Conservation (phyloP, 345 rosid genomes). For the Ceriops tagal region DNA sequence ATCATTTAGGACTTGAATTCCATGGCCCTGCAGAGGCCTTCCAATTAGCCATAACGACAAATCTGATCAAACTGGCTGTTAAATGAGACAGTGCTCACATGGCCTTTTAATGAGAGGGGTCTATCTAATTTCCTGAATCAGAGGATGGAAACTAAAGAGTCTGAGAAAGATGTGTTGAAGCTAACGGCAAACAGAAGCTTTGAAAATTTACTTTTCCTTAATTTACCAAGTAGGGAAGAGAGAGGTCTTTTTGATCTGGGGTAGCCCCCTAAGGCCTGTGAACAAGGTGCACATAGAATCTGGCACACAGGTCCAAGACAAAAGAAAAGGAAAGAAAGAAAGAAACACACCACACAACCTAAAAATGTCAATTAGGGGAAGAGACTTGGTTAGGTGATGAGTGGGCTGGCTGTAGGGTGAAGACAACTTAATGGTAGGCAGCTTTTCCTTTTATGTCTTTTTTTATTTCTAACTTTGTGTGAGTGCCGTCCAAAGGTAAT, state of each 20-base stretch:
- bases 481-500: constrained; percentile 27
- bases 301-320: neutral
- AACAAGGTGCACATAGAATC: constrained; percentile 15
- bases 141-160: constrained; percentile 6
- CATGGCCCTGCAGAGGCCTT: neutral
- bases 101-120: neutral
- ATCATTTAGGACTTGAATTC: neutral
- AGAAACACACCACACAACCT: neutral
- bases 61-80: neutral
- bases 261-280: constrained; percentile 4
- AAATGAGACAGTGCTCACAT: constrained; percentile 9
- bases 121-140: constrained; percentile 11
- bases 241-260: constrained; percentile 25
- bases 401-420: constrained; percentile 17
- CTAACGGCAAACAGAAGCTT: neutral
- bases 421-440: constrained; percentile 39
- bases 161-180: constrained; percentile 7
- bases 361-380: constrained; percentile 1
- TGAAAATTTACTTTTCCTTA: constrained; percentile 5
- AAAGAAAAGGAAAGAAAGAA: constrained; percentile 4
- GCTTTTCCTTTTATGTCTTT: constrained; percentile 19
- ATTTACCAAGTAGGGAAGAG: constrained; percentile 24
- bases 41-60: neutral
- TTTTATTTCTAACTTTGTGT: constrained; percentile 11
- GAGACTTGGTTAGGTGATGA: constrained; percentile 26